Evolutionary conservation across 768 basidiomycete genomes (phyloP).

Genomic region (Mycena haematopus): DNA sequence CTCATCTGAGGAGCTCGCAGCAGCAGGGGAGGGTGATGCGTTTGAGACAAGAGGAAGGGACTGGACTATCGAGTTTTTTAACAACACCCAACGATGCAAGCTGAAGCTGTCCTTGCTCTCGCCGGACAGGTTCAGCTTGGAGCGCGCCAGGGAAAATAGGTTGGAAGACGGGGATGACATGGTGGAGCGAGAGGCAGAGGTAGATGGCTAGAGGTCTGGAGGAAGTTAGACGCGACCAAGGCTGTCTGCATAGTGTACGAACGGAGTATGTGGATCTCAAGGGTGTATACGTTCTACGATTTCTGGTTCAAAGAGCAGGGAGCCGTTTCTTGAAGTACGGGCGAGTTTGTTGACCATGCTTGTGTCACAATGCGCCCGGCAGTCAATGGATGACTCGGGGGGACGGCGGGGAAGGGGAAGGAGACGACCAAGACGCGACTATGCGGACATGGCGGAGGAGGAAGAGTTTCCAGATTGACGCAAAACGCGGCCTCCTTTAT

Average conservation of each 20-base stretch:
- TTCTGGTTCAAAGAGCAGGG: constrained; percentile 85
- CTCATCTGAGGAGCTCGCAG: constrained; percentile 44
- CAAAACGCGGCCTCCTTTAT: constrained; percentile 35
- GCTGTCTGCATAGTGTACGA: constrained; percentile 28
- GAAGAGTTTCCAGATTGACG: constrained; percentile 29
- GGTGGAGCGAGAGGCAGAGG: constrained; percentile 36
- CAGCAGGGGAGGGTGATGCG: constrained; percentile 35
- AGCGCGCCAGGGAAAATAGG: constrained; percentile 70
- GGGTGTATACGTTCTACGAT: constrained; percentile 87
- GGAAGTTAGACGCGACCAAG: constrained; percentile 29
- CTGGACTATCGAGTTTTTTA: constrained; percentile 81
- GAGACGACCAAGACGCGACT: constrained; percentile 36
- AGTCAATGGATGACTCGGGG: constrained; percentile 47
- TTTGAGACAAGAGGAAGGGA: constrained; percentile 51
- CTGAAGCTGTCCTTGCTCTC: constrained; percentile 70
- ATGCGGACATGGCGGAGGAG: constrained; percentile 55
- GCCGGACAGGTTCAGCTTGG: constrained; percentile 73
- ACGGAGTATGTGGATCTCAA: constrained; percentile 38
- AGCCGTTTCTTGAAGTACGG: constrained; percentile 84
- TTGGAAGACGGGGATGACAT: constrained; percentile 58
- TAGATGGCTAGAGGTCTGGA: constrained; percentile 20
- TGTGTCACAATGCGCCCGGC: constrained; percentile 44
- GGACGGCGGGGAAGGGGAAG: constrained; percentile 40
- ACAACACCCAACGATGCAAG: constrained; percentile 86
- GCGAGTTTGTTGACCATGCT: constrained; percentile 86